These are phyloP conservation scores for Leccinum boreale DNA, from an alignment of 768 basidiomycete species.

Conservation along the genomic window DNA sequence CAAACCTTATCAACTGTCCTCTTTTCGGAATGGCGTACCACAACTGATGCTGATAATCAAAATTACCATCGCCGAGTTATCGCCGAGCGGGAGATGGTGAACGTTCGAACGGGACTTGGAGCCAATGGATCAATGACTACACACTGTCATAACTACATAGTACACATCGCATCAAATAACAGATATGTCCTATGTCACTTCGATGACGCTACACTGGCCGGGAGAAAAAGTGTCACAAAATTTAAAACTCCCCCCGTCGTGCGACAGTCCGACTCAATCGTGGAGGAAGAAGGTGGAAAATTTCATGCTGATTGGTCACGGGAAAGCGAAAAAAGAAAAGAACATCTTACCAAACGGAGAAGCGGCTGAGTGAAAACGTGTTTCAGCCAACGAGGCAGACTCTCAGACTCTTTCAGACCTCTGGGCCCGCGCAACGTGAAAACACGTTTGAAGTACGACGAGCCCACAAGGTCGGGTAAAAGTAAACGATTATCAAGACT, in stretches of 20 bases:
- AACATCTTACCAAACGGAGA: constrained; percentile 1
- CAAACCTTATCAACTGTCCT: neutral
- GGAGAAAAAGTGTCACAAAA: neutral
- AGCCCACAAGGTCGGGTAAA: neutral
- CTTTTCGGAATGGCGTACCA: neutral
- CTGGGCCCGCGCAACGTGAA: neutral
- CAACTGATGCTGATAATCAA: neutral
- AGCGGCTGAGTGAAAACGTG: neutral
- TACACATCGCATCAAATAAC: neutral
- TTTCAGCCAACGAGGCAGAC: neutral
- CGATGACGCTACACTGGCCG: neutral
- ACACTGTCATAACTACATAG: neutral
- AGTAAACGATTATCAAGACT: neutral
- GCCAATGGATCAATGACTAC: neutral
- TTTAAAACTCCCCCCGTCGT: neutral
- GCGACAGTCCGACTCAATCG: constrained; percentile 11
- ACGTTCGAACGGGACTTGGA: neutral
- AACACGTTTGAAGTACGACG: neutral
- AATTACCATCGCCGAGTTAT: neutral
- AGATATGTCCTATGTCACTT: neutral
- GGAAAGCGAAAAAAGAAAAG: neutral
- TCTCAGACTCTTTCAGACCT: neutral
- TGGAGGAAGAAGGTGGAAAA: constrained; percentile 11
- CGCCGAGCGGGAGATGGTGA: neutral
- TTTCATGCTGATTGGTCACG: neutral